Conservation (phyloP, 177 flowering plant genomes). For the Vitis hybrid region DNA sequence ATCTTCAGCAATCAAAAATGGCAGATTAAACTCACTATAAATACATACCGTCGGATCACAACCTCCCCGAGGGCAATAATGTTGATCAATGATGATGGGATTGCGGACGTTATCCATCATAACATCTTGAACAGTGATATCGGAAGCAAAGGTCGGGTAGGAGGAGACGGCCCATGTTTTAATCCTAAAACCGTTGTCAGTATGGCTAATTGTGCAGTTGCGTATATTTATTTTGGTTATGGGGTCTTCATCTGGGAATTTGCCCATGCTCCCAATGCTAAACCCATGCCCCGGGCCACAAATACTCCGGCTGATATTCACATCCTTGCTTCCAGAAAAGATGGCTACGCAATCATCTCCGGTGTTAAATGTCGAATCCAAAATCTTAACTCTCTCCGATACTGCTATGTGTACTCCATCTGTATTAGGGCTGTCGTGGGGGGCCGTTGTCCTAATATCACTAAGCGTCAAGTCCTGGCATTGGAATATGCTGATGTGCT, state of each 20-base stretch:
- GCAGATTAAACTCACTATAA: too few relatives aligned
- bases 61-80: constrained; percentile 22
- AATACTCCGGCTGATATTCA: too few relatives aligned
- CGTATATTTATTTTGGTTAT: constrained; percentile 18
- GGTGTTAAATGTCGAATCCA: constrained; percentile 18
- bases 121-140: constrained; percentile 23
- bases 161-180: constrained; percentile 38
- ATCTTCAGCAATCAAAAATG: too few relatives aligned
- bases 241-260: constrained; percentile 13
- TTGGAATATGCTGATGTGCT: constrained; percentile 28
- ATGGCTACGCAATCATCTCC: constrained; percentile 51
- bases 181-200: constrained; percentile 40
- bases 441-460: constrained; percentile 23
- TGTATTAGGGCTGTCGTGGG: constrained; percentile 42
- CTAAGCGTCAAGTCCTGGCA: constrained; percentile 8
- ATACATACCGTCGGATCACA: constrained; percentile 16
- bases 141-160: constrained; percentile 1
- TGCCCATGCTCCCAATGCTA: constrained; percentile 48
- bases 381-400: constrained; percentile 18
- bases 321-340: constrained; percentile 11
- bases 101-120: constrained; percentile 26
- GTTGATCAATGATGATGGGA: constrained; percentile 42
- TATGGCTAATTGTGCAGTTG: constrained; percentile 30
- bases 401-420: constrained; percentile 40
- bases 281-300: constrained; percentile 34